Evolutionary conservation across 768 basidiomycete species (phyloP), one percentile per base, ranked within the genome.

Genomic region (Pisolithus sp.): DNA sequence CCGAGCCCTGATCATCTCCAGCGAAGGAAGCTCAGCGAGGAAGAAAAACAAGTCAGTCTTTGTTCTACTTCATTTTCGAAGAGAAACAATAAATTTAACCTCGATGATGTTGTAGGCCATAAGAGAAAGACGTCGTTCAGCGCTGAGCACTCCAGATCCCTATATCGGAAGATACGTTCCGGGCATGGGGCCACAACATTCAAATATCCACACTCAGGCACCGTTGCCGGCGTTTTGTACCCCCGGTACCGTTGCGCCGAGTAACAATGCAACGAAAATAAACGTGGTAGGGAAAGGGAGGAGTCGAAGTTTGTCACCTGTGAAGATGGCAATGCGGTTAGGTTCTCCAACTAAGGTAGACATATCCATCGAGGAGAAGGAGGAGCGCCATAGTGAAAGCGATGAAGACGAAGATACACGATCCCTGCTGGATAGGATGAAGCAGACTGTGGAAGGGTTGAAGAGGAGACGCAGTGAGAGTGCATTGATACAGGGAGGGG

Each of bases 61-160:
- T 44, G 10, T n/a, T 9, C 4, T 48, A 48, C 8, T 9, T 13
- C 17, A 8, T 42, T 28, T 5, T 30, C 8, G 23, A 24, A 24
- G 23, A 5, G 23, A 24, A 30, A 10, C 8, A 9, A 30, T 9
- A 8, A 30, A 9, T 34, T 34, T 13, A 18, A 41, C n/a, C 15
- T 40, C 15, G 21, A 55, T 20, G 13, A 28, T 12, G 21, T 44
- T 37, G 26, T 50, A 79, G 74, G 83, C 81, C 0, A 85, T 86
- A 39, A 76, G 77, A 56, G 83, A 83, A 49, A 76, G 85, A 8
- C 68, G 84, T 23, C 72, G 76, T 9, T 84, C 82, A 49, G 84
- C 83, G 0, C 61, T 84, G 37, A 70, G 67, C 3, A 68, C 73
- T 55, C 62, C 79, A 53, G 69, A 76, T 62, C 49, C 58, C 18